Conservation (phyloP, 2,329 filamentous ascomycete species). For the Stenocarpella maydis region DNA sequence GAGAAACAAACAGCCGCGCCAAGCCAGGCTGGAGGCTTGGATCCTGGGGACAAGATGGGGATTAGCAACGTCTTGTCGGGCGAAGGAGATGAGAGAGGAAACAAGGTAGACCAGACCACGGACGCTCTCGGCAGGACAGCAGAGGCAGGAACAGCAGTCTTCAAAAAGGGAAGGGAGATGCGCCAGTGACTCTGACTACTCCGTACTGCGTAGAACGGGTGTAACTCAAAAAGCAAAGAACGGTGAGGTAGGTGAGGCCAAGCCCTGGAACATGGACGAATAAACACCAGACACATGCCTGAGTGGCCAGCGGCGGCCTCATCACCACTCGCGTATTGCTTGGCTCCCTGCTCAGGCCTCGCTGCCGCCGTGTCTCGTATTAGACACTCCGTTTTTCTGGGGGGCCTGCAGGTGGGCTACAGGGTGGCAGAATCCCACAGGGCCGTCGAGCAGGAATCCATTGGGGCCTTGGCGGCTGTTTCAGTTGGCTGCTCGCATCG, state of each 20-base stretch:
- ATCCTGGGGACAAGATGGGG: slow-evolving; percentile 21
- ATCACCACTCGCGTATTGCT: background rate
- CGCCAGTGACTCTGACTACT: background rate
- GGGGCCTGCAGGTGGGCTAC: too few species aligned
- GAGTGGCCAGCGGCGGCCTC: background rate
- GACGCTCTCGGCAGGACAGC: background rate
- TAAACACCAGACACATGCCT: background rate
- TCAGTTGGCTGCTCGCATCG: slow-evolving; percentile 33
- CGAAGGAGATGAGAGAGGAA: slow-evolving; percentile 18
- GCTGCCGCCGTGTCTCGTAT: background rate
- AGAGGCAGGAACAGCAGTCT: background rate
- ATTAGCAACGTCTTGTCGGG: background rate
- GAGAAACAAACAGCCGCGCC: background rate
- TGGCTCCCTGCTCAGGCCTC: background rate
- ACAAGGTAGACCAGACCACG: background rate
- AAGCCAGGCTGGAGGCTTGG: slow-evolving; percentile 4
- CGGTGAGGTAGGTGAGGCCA: too few species aligned
- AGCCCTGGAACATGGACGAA: too few species aligned
- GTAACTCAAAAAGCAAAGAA: too few species aligned
- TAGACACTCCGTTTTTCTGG: too few species aligned
- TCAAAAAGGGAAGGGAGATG: background rate
- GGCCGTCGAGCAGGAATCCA: background rate
- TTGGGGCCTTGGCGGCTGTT: slow-evolving; percentile 34
- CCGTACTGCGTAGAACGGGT: too few species aligned
- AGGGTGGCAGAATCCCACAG: slow-evolving; percentile 7